Evolutionary conservation across 2,329 filamentous ascomycete genomes (phyloP), one percentile per base, ranked within the genome.

Genomic region (Paraphaeosphaeria sporulosa): DNA sequence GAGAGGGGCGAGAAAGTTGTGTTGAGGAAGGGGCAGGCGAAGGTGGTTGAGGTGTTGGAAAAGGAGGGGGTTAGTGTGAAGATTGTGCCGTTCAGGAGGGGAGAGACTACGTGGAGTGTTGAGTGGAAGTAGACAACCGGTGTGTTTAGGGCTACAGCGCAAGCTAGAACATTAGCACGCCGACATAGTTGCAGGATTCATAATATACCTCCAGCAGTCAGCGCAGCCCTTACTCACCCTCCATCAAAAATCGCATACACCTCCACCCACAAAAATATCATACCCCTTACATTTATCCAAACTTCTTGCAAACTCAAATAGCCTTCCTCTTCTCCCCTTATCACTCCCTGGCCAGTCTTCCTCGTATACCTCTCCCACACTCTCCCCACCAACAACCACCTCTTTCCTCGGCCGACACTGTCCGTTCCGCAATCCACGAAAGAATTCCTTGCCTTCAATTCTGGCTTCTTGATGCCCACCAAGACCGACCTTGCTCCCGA

Each of bases 41-140:
- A 79, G 61, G 84, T 91, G 40, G 77, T 80, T 30, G 81, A 86
- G 59, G 80, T 84, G 42, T 71, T 91, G 57, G 82, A 78, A 70
- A 86, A 82, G 27, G 80, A 84, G 13, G 84, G 84, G 40, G 79
- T 80, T 0, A 71, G 69, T 12, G 78, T 88, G 13, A 85, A 89
- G 71, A 85, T 92, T 44, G 87, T 91, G 64, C 87, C 88, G 10
- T 91, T 90, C 73, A 80, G 87, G 58, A 83, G 85, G 65, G 87
- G 87, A 2, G 84, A 89, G 79, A 76, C 82, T 70, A 88, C 84
- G 1, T 89, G 86, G 86, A 80, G 79, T 56, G 80, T 86, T 0
- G 60, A 64, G 64, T 77, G 75, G 76, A 76, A 76, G 63, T 76
- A 59, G 57, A 43, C 7, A 7, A 2, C 38, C 6, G n/a, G 27